Evolutionary conservation across 805 yeast genomes (phyloP).

Genomic region (Brettanomyces naardenensis): DNA sequence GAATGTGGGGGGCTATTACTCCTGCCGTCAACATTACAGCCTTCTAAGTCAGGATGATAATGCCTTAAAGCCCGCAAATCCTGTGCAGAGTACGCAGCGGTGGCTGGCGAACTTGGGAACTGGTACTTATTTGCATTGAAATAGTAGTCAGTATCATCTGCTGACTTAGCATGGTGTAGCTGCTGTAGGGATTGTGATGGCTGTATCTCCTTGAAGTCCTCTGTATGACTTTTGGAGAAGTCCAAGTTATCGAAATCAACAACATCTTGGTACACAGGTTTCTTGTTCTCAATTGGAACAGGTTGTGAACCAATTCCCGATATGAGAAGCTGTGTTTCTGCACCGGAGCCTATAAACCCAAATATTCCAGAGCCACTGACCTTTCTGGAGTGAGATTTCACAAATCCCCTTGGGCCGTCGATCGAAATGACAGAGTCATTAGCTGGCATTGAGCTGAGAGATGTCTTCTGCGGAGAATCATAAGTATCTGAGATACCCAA

Average conservation of each 20-base stretch:
- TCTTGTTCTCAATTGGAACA: conserved; percentile 19
- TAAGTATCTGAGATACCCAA: conserved; percentile 28
- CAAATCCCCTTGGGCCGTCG: background rate
- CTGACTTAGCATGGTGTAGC: conserved; percentile 6
- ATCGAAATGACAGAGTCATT: background rate
- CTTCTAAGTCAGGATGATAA: conserved; percentile 9
- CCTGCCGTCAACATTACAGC: conserved; percentile 1
- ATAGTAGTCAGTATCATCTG: conserved; percentile 30
- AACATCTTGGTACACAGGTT: conserved; percentile 27
- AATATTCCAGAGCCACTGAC: conserved; percentile 77
- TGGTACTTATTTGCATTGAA: conserved; percentile 43
- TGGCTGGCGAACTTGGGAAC: conserved; percentile 38
- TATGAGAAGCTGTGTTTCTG: conserved; percentile 48
- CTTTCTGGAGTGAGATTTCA: conserved; percentile 44
- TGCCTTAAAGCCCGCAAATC: conserved; percentile 29
- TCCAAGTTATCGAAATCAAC: conserved; percentile 28
- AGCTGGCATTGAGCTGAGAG: background rate
- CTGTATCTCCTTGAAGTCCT: conserved; percentile 9
- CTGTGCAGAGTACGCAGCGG: conserved; percentile 31
- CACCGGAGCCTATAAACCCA: conserved; percentile 56
- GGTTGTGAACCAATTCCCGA: conserved; percentile 33
- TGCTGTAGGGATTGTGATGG: conserved; percentile 13
- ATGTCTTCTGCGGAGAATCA: conserved; percentile 2
- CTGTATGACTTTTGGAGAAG: conserved; percentile 8
- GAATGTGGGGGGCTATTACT: background rate